Conservation (phyloP, 192 early-diverging fungal species). For the Coemansia reversa region DNA sequence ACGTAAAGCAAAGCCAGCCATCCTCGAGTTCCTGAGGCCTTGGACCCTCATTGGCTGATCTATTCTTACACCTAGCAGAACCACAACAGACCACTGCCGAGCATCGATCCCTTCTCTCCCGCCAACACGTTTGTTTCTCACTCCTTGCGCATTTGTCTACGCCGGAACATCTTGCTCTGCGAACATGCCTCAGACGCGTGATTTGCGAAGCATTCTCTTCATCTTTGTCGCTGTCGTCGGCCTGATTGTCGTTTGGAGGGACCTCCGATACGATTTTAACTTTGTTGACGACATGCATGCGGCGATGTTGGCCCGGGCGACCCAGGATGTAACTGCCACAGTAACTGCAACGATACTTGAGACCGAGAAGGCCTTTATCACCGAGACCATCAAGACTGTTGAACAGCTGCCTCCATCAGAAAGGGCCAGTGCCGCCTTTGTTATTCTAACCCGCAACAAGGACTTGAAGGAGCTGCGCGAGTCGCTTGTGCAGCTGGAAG, state of each 20-base stretch:
- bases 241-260: conserved; percentile 30
- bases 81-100: no score
- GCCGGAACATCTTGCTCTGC: background rate
- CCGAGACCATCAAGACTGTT: conserved; percentile 21
- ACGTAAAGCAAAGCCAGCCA: no score
- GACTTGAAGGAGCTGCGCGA: conserved; percentile 66
- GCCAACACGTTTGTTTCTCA: background rate
- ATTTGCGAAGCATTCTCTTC: conserved; percentile 33
- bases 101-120: no score
- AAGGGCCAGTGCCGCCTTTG: conserved; percentile 63
- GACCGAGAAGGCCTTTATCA: conserved; percentile 16
- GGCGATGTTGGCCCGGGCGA: conserved; percentile 31
- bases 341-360: conserved; percentile 16
- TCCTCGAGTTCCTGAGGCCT: no score
- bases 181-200: conserved; percentile 22
- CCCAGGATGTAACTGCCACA: conserved; percentile 26
- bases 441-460: conserved; percentile 69
- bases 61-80: no score
- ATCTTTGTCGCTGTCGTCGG: conserved; percentile 32
- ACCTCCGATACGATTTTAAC: conserved; percentile 44
- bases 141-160: background rate
- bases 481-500: conserved; percentile 68
- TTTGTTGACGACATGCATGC: conserved; percentile 39
- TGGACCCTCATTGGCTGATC: no score
- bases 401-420: conserved; percentile 54